Evolutionary conservation across 1,139 yeast species (phyloP).

Genomic region (Protomyces arabidopsidicola): DNA sequence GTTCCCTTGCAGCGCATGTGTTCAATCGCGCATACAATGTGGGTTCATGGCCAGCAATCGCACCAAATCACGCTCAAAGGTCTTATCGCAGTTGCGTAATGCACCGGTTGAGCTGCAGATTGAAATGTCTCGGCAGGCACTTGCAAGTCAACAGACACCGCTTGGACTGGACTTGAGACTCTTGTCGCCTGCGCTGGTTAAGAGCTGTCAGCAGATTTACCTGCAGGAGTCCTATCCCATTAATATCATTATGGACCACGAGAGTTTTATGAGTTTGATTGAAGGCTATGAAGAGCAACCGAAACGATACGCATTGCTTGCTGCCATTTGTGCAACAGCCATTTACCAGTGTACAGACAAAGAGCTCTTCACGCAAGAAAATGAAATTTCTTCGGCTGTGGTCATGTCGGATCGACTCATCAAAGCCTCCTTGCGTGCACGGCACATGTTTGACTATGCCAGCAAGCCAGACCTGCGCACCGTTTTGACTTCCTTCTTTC

Average conservation of each 20-base stretch:
- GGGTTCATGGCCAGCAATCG: neutral
- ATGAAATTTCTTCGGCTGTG: neutral
- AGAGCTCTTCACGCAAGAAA: slow-evolving; percentile 1
- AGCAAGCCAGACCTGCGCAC: neutral
- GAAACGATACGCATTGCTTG: neutral
- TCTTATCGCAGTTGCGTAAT: neutral
- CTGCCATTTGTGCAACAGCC: neutral
- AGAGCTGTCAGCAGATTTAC: neutral
- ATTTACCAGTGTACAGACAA: neutral
- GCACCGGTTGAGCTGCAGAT: neutral
- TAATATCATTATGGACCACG: neutral
- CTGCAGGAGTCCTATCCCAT: neutral
- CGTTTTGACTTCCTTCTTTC: slow-evolving; percentile 1
- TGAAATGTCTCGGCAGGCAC: neutral
- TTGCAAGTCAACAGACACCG: neutral
- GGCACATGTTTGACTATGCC: neutral
- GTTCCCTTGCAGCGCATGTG: neutral
- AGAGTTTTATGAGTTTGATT: neutral
- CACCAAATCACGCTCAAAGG: neutral
- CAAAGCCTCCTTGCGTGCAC: neutral
- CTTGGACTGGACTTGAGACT: neutral
- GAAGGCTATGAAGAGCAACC: neutral
- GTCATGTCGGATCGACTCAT: neutral
- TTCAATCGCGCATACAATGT: neutral
- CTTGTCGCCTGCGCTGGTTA: neutral